Evolutionary conservation across 2,329 filamentous ascomycete species (phyloP).

Genomic region (Plenodomus biglobosus): DNA sequence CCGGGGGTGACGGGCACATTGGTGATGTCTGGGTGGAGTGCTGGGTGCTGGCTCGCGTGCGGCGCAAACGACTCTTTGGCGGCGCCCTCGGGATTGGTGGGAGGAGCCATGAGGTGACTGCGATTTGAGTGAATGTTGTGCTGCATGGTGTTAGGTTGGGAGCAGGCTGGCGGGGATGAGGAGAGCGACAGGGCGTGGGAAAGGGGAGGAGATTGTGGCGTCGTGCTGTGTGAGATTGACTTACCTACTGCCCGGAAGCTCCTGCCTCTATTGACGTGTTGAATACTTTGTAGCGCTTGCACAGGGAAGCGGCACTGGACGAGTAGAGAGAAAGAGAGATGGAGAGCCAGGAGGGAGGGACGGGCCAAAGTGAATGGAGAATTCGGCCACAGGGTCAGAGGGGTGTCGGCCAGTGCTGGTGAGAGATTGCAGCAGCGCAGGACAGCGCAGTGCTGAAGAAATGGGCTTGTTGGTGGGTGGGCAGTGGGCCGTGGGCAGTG

Average conservation of each 20-base stretch:
- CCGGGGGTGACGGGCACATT: slow-evolving; percentile 49
- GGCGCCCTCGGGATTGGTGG: slow-evolving; percentile 21
- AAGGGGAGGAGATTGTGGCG: too few species aligned
- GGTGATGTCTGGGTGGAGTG: slow-evolving; percentile 44
- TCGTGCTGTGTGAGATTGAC: too few species aligned
- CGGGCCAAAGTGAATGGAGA: too few species aligned
- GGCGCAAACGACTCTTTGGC: slow-evolving; percentile 28
- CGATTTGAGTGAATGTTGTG: slow-evolving; percentile 16
- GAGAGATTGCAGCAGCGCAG: background rate
- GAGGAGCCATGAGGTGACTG: slow-evolving; percentile 26
- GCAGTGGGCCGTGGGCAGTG: too few species aligned
- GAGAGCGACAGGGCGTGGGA: too few species aligned
- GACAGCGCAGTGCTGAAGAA: background rate
- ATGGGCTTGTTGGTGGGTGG: background rate
- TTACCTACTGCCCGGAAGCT: too few species aligned
- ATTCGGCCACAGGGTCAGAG: background rate
- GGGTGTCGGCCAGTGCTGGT: background rate
- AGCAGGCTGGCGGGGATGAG: slow-evolving; percentile 8
- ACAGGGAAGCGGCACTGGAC: background rate
- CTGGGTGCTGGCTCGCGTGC: slow-evolving; percentile 41
- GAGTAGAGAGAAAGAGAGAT: background rate
- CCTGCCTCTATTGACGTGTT: too few species aligned
- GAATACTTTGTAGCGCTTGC: too few species aligned
- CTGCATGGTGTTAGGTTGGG: slow-evolving; percentile 23
- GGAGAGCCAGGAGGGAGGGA: background rate